Percentiles rank a stretch among this genome's conserved stretches.
Evolutionary conservation across 2,329 filamentous ascomycete species (phyloP).

Genomic region (Epichloe elymi): DNA sequence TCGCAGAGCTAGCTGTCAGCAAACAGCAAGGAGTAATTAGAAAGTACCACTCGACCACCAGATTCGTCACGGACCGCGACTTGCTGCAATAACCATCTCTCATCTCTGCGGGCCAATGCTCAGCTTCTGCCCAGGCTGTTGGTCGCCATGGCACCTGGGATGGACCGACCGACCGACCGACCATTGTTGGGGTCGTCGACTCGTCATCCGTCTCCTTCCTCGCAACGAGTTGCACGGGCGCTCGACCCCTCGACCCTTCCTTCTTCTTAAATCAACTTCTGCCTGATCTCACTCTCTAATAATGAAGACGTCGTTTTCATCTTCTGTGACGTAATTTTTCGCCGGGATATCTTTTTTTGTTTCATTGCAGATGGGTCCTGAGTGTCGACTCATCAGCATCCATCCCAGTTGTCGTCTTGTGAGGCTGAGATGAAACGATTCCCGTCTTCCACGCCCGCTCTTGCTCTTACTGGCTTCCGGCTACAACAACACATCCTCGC

Average conservation of each 20-base stretch:
- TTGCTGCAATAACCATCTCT: not conserved
- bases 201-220: conserved; percentile 1
- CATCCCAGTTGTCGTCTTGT: conserved; percentile 8
- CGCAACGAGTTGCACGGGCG: not conserved
- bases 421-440: conserved; percentile 9
- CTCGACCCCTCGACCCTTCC: not conserved
- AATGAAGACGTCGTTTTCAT: conserved; percentile 4
- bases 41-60: conserved; percentile 2
- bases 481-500: conserved; percentile 2
- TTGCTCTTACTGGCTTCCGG: not conserved
- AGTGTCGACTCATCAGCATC: conserved; percentile 7
- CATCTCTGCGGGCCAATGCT: conserved; percentile 3
- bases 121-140: conserved; percentile 6
- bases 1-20: conserved; percentile 1
- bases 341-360: conserved; percentile 6
- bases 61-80: conserved; percentile 4
- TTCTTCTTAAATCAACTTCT: not conserved
- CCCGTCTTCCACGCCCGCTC: not conserved
- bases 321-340: conserved; percentile 4
- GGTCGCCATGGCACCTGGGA: conserved; percentile 5
- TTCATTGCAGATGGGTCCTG: conserved; percentile 13
- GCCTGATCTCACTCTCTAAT: conserved; percentile 2
- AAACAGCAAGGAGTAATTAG: not conserved
- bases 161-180: not conserved
- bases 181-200: not conserved